These are phyloP conservation scores for Phytophthora idaei DNA, from an alignment of 352 stramenopile genomes.

Conservation along the genomic window DNA sequence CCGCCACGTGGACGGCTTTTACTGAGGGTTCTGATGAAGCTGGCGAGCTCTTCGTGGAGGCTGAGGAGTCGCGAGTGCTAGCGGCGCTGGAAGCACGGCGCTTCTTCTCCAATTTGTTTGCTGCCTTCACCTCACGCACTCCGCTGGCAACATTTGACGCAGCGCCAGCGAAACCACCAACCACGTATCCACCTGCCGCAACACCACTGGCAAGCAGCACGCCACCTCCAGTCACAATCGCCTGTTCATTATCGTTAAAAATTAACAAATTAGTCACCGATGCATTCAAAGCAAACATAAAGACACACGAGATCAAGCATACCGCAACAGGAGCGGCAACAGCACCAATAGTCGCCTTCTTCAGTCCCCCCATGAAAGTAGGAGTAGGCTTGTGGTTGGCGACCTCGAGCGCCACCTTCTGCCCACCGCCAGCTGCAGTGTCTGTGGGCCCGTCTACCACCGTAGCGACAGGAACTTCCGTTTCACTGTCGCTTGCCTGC, in stretches of 20 bases:
- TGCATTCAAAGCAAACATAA: background rate
- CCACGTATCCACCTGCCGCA: conserved; percentile 75
- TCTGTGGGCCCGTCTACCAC: conserved; percentile 17
- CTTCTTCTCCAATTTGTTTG: conserved; percentile 76
- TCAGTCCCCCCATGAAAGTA: conserved; percentile 85
- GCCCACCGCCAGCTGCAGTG: conserved; percentile 25
- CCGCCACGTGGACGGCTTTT: conserved; percentile 29
- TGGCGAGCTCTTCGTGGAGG: conserved; percentile 35
- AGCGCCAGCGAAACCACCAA: conserved; percentile 82
- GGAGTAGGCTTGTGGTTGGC: conserved; percentile 73
- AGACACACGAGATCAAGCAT: conserved; percentile 16
- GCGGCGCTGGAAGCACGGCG: conserved; percentile 45
- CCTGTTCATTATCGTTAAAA: conserved; percentile 33
- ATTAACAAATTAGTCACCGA: conserved; percentile 9
- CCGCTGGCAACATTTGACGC: conserved; percentile 84
- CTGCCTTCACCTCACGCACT: conserved; percentile 81
- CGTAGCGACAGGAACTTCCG: conserved; percentile 27
- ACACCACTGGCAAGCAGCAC: conserved; percentile 81
- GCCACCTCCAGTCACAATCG: conserved; percentile 74
- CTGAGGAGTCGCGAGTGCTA: conserved; percentile 35
- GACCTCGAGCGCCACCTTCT: conserved; percentile 32
- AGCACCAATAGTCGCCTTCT: conserved; percentile 85
- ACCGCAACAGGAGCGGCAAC: conserved; percentile 83
- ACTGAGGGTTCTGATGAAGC: conserved; percentile 19
- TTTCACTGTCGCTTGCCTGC: conserved; percentile 46